Evolutionary conservation across 768 basidiomycete species (phyloP), one percentile per base, ranked within the genome.

Genomic region (Pleurotus ostreatus): DNA sequence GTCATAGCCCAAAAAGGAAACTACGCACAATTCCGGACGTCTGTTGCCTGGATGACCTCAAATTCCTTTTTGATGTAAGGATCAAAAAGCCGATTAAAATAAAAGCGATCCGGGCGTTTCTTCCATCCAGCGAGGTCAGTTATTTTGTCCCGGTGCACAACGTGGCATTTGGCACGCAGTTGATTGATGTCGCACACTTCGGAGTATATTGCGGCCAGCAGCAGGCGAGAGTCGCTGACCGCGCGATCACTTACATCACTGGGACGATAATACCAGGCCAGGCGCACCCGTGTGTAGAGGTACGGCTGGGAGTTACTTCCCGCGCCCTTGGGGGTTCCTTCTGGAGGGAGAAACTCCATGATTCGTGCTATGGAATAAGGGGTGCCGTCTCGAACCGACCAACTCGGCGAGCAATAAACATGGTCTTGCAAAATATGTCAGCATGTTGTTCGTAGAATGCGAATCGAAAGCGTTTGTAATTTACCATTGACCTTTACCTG

Each of bases 31-130:
- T 99, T 99, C 57, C 87, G 83, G 59, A 97, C 88, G 64, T 88
- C 90, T 40, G 82, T 81, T 26, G 92, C 83, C 58, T 89, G 86
- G 53, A 99, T 87, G 63, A 98, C 89, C 69, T 98, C 97, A 70
- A 96, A 98, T 73, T 98, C 95, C 70, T 92, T 91, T 77, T 96
- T 94, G 73, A 98, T 92, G 72, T 96, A 98, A 52, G 94, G 94
- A 75, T 98, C 96, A 68, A 96, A 99, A 25, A 98, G 79, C 65
- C 90, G 86, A 64, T 86, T 86, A 79, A 94, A 99, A 78, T 95
- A 97, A 79, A 99, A 99, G 61, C 92, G 84, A 71, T 99, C 96
- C 1, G 91, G 88, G 44, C 86, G 81, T 70, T 91, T 92, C 77
- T 94, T 98, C 93, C 93, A 98, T 5, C 86, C 88, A 66, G 90